Conservation (phyloP, 352 stramenopile genomes). For the Saprolegnia diclina region DNA sequence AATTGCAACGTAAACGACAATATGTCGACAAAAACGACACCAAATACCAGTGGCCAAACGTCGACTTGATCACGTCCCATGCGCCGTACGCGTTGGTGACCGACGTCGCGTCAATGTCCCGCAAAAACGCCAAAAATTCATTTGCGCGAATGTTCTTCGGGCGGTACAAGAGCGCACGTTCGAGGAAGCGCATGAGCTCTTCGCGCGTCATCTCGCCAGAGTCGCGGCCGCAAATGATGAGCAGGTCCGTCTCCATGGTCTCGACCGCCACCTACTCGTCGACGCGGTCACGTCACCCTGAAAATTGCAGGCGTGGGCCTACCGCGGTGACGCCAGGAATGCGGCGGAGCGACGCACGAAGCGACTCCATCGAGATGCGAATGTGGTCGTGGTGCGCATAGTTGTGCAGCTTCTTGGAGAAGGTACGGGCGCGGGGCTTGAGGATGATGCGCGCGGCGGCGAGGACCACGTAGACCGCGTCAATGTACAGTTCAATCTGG, state of each 20-base stretch:
- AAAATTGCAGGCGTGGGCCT: too few species aligned
- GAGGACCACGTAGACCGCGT: constrained; percentile 62
- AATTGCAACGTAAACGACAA: background rate
- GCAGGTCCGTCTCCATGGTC: constrained; percentile 85
- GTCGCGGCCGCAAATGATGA: constrained; percentile 85
- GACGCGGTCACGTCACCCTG: too few species aligned
- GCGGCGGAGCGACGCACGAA: constrained; percentile 64
- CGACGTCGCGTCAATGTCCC: constrained; percentile 72
- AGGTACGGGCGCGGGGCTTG: constrained; percentile 73
- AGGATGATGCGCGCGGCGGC: constrained; percentile 72
- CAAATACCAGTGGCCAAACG: constrained; percentile 60
- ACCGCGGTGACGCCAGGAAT: constrained; percentile 66
- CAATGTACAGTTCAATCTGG: constrained; percentile 59
- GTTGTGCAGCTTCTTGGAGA: constrained; percentile 87
- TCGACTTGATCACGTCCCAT: constrained; percentile 68
- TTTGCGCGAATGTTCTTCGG: constrained; percentile 67
- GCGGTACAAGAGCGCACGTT: constrained; percentile 72
- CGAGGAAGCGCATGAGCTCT: constrained; percentile 83
- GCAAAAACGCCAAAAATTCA: constrained; percentile 73
- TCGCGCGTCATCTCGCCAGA: constrained; percentile 80
- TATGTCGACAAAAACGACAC: background rate
- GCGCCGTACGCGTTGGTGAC: constrained; percentile 58
- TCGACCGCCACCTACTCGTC: constrained; percentile 58
- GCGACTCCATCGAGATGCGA: constrained; percentile 77
- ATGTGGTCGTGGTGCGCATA: constrained; percentile 83